Percentiles rank a stretch among this genome's conserved stretches.
Evolutionary conservation across 169 alveolate species (phyloP).

Genomic region (Plasmodium gaboni): DNA sequence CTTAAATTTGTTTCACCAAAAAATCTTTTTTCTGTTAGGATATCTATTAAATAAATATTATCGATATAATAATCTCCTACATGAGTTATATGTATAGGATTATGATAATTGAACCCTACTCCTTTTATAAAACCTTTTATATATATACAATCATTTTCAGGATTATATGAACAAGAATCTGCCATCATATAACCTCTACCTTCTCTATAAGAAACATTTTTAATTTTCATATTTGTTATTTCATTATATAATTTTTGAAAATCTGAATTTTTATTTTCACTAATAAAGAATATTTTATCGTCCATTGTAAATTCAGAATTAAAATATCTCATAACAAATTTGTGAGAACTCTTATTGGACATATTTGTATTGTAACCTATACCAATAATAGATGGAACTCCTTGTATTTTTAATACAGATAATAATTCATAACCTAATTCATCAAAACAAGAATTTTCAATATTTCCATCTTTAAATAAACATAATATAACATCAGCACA

Average conservation of each 20-base stretch:
- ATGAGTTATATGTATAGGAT: conserved; percentile 83
- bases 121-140: conserved; percentile 85
- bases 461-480: conserved; percentile 60
- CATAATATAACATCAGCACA: conserved; percentile 72
- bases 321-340: conserved; percentile 81
- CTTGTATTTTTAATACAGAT: conserved; percentile 82
- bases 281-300: conserved; percentile 76
- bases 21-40: conserved; percentile 64
- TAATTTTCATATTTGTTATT: conserved; percentile 77
- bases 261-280: conserved; percentile 7
- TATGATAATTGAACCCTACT: conserved; percentile 80
- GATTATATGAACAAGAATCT: conserved; percentile 77
- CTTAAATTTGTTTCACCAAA: conserved; percentile 26
- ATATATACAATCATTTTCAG: conserved; percentile 53
- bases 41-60: conserved; percentile 77
- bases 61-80: conserved; percentile 82
- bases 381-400: conserved; percentile 86
- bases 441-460: conserved; percentile 62
- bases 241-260: conserved; percentile 67
- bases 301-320: conserved; percentile 83
- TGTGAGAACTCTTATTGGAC: conserved; percentile 34
- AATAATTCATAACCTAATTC: conserved; percentile 78
- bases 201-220: conserved; percentile 79
- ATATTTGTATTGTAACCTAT: conserved; percentile 78
- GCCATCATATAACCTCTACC: conserved; percentile 86